Base-by-base conservation (phyloP, 2,329 filamentous ascomycete species). In the Ophiostoma sp. region DNA sequence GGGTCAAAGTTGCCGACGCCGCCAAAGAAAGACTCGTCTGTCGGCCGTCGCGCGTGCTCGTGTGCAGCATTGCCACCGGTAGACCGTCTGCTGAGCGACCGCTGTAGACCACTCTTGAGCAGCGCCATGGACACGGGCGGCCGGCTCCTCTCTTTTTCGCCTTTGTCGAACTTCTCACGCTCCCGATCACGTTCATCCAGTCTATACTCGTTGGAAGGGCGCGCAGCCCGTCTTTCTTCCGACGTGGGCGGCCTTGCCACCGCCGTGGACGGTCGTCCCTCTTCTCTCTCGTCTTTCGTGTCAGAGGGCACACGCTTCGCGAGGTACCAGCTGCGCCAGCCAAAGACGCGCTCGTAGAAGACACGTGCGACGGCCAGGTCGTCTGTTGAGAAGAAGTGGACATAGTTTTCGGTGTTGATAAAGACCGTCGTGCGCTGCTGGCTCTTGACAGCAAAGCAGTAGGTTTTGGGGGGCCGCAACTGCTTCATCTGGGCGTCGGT, bases 281-380 rank as follows among this genome's bases (percentile, higher is more conserved):
- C 18, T 5, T 38, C 18, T 9, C 14, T 11, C 9, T 5, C 18
- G 18, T 62, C 2, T 36, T 18, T 12, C 3, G 36, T 12, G 11
- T n/a, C 36, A 8, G 58, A 14, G 14, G 49, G 49, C 40, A 63
- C 5, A 6, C 38, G 38, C 60, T 18, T 42, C 16, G 92, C 89
- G 7, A 97, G 79, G 75, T 97, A 97, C 92, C 93, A 97, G 77
- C 91, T 96, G 69, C 94, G 86, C 93, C 93, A 97, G 52, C 80
- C 80, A 71, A 97, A 92, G 1, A 96, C 83, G 38, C 84, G 83
- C 16, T 84, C 81, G 74, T 90, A 88, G 78, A 94, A 97, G 14
- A 81, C 79, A n/a, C 84, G 82, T 0, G 91, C 91, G 0, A 87
- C 77, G 0, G 80, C 76, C 5, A 83, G 80, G 73, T 97, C 91